Evolutionary conservation across 2,329 filamentous ascomycete genomes (phyloP).

Genomic region (Harringtonia aguacate): DNA sequence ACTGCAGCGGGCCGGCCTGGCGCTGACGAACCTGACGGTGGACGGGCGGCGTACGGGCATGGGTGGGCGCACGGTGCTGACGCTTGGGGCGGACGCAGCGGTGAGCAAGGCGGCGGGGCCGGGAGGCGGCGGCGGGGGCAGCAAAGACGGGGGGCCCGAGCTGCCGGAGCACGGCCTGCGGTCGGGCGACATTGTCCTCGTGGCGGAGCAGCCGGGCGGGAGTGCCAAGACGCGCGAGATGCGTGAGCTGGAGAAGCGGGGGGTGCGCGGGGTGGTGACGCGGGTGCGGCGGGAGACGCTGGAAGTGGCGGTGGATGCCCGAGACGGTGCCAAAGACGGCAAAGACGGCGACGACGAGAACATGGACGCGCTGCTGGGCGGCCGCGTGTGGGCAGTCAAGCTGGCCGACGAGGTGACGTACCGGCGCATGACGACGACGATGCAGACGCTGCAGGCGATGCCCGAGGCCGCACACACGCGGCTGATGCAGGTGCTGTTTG

Average conservation of each 20-base stretch:
- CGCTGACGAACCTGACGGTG: conserved; percentile 65
- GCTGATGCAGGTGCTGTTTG: conserved; percentile 54
- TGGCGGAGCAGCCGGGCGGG: conserved; percentile 65
- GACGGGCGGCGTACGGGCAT: conserved; percentile 74
- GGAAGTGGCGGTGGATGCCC: conserved; percentile 61
- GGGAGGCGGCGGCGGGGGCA: background rate
- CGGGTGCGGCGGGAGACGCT: conserved; percentile 48
- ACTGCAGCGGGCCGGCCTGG: conserved; percentile 68
- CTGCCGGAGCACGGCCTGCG: conserved; percentile 68
- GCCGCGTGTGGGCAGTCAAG: conserved; percentile 53
- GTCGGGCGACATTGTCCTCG: conserved; percentile 66
- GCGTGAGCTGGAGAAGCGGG: conserved; percentile 57
- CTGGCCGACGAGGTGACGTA: conserved; percentile 59
- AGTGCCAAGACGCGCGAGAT: conserved; percentile 64
- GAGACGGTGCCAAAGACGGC: conserved; percentile 14
- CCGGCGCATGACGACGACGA: conserved; percentile 51
- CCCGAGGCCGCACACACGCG: conserved; percentile 43
- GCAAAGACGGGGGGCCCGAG: conserved; percentile 23
- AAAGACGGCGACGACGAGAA: conserved; percentile 47
- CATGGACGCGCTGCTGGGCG: conserved; percentile 22
- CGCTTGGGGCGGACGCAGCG: conserved; percentile 57
- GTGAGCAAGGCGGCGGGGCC: conserved; percentile 18
- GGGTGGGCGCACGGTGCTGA: conserved; percentile 81
- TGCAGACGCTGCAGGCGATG: conserved; percentile 50
- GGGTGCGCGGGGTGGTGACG: conserved; percentile 60